These are phyloP conservation scores for Apophysomyces variabilis DNA, from an alignment of 371 early-diverging fungal species.

Conservation along the genomic window DNA sequence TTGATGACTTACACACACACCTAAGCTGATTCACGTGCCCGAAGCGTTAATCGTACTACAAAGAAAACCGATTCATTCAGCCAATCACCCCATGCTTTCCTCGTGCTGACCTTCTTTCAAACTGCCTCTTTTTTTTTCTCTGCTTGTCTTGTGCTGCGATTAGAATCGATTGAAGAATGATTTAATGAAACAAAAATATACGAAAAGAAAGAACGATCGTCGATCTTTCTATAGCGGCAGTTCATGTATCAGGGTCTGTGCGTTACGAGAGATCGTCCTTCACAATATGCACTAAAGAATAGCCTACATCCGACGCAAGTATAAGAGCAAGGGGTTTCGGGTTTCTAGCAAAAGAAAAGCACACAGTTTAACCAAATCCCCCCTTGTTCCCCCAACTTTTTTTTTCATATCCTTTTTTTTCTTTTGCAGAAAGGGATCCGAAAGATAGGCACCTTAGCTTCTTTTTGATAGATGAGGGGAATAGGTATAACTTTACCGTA, in stretches of 20 bases:
- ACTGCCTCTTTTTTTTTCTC: background rate
- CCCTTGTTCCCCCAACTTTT: background rate
- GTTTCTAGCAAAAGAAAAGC: no score
- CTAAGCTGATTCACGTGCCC: background rate
- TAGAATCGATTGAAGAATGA: background rate
- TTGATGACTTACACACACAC: background rate
- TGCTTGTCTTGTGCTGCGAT: no score
- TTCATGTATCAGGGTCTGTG: background rate
- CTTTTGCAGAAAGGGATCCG: no score
- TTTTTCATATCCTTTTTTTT: background rate
- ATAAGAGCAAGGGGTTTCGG: background rate
- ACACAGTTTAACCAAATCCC: background rate
- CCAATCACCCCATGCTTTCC: conserved; percentile 6
- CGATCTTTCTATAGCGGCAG: background rate
- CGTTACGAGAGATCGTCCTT: background rate
- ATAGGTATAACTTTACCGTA: background rate
- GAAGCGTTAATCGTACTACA: background rate
- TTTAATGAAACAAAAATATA: background rate
- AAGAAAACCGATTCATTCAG: background rate
- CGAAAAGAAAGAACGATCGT: background rate
- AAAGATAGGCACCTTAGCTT: no score
- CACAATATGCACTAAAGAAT: background rate
- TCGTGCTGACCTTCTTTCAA: conserved; percentile 5
- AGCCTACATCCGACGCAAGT: background rate
- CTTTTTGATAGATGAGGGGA: background rate